Percentiles rank a stretch among this genome's conserved stretches.
Evolutionary conservation across 345 rosid species (phyloP).

Genomic region (Citrus trifoliata): DNA sequence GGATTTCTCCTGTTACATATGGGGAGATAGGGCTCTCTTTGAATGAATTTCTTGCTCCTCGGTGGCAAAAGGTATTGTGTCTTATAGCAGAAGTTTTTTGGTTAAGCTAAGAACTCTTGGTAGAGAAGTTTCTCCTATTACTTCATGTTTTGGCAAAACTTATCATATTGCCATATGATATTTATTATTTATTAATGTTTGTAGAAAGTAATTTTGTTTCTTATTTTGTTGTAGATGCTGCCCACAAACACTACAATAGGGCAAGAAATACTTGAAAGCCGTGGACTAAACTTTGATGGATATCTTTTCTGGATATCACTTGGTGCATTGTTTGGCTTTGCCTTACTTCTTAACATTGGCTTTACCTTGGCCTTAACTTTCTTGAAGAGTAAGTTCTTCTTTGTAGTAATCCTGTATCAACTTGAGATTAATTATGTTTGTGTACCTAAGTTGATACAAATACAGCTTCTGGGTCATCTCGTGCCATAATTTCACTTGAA

Average conservation of each 20-base stretch:
- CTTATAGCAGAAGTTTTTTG: not conserved
- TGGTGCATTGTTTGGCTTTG: constrained; percentile 54
- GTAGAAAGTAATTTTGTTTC: not conserved
- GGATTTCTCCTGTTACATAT: constrained; percentile 64
- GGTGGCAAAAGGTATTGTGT: constrained; percentile 54
- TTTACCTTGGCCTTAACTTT: constrained; percentile 65
- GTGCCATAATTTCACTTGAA: constrained; percentile 62
- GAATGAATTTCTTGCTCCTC: constrained; percentile 68
- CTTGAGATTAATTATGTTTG: not conserved
- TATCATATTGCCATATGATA: not conserved
- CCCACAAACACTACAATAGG: constrained; percentile 51
- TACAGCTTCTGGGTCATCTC: constrained; percentile 73
- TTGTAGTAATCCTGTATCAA: not conserved
- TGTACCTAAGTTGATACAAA: not conserved
- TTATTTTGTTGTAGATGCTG: constrained; percentile 27
- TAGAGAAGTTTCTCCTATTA: not conserved
- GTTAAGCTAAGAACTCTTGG: not conserved
- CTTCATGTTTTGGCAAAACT: not conserved
- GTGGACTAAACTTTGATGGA: constrained; percentile 55
- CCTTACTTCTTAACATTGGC: constrained; percentile 57
- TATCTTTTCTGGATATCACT: constrained; percentile 62
- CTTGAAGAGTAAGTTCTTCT: constrained; percentile 51
- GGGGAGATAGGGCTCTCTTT: constrained; percentile 58
- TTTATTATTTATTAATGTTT: not conserved
- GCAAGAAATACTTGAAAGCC: constrained; percentile 43